Percentiles rank a stretch among this genome's conserved stretches.
phyloP scores from a whole-genome alignment of 176 grass and related monocot genomes.

The Oryza australiensis region DNA sequence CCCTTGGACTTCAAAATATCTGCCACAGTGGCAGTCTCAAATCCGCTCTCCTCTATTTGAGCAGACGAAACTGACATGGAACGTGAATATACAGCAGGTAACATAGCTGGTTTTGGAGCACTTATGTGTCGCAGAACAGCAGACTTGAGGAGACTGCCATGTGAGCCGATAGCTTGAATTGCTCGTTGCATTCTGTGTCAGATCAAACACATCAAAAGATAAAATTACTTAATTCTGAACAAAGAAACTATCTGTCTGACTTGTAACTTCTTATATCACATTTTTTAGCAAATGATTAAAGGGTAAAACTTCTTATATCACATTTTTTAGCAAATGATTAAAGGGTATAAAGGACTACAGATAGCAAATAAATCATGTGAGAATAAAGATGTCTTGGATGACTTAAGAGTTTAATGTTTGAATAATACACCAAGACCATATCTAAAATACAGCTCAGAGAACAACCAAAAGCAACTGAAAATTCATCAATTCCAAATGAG shows the following conservation, averaged over 20 bases:
- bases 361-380: not conserved
- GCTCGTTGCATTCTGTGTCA: constrained; percentile 68
- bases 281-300: no score
- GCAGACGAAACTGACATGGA: constrained; percentile 64
- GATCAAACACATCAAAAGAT: constrained; percentile 24
- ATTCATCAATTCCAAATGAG: not conserved
- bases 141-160: constrained; percentile 59
- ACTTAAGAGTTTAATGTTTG: not conserved
- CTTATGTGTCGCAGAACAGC: constrained; percentile 60
- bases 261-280: not conserved
- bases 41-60: constrained; percentile 76
- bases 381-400: not conserved
- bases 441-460: not conserved
- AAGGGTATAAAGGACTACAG: not conserved
- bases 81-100: constrained; percentile 56
- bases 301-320: not conserved
- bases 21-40: constrained; percentile 80
- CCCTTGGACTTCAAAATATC: constrained; percentile 87
- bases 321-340: not conserved
- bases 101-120: constrained; percentile 45
- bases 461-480: not conserved
- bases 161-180: constrained; percentile 59
- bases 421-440: not conserved
- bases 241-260: not conserved
- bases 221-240: constrained; percentile 30